Base-by-base conservation (phyloP, 495 filamentous ascomycete genomes). In the Lentithecium fluviatile region DNA sequence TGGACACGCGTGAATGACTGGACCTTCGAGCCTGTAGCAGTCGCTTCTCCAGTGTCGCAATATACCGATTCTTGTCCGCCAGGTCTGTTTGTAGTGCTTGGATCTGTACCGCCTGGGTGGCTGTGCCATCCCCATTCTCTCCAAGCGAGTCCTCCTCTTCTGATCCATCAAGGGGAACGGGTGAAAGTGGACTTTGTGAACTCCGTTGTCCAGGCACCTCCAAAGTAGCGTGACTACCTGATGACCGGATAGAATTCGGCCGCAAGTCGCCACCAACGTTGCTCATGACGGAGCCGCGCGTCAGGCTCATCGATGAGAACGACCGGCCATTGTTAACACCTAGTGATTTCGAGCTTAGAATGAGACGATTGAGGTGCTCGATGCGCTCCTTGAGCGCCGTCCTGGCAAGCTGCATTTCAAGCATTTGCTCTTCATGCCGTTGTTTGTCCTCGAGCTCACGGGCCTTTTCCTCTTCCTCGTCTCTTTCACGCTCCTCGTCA, bases 301-400 rank as follows among this genome's bases (percentile, higher is more conserved):
- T 81, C 57, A 86, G 84, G 15, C 89, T 86, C 64, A 91, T 79
- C 6, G 87, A 83, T 59, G 88, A 89, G 49, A 87, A 82, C 8
- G 84, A 86, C 17, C 87, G 83, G 49, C 83, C 84, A 20, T 77
- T 74, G 72, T 98, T 98, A 45, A 98, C 94, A 17, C 94, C 94
- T 0, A 89, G 88, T 13, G 91, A 96, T 69, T 97, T 96, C 15
- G 94, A 97, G 69, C 88, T 92, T 25, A 98, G 77, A 63, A 98
- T 97, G 11, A 98, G 80, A 20, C 94, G 88, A 73, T 97, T 98
- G 6, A 98, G 82, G 76, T 98, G 94, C 74, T 97, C 92, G 63
- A 98, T 98, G 25, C 94, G 86, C 74, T 97, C 93, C 68, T 98
- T 97, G 49, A 98, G 75, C 5, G 95, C 95, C 1, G 93, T 98